These are phyloP conservation scores for Seiridium cupressi DNA, from an alignment of 2,329 filamentous ascomycete species.

Conservation along the genomic window DNA sequence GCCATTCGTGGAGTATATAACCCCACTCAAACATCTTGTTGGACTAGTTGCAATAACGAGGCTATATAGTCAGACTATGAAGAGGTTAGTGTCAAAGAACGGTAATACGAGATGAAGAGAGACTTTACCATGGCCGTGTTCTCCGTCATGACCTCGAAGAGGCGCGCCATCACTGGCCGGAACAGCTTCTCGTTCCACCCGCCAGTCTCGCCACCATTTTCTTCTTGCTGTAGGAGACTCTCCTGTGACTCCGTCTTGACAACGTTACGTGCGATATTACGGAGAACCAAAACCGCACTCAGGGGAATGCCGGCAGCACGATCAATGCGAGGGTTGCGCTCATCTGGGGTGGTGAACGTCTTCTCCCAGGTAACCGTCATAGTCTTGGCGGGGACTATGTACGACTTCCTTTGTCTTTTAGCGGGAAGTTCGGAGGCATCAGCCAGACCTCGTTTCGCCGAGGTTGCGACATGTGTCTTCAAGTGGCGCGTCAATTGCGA, in stretches of 20 bases:
- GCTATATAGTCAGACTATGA: slow-evolving; percentile 8
- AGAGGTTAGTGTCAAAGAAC: neutral
- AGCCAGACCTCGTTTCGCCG: slow-evolving; percentile 25
- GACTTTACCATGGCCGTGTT: slow-evolving; percentile 59
- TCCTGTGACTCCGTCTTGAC: slow-evolving; percentile 60
- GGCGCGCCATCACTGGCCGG: slow-evolving; percentile 59
- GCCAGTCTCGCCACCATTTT: slow-evolving; percentile 44
- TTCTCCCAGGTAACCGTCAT: slow-evolving; percentile 55
- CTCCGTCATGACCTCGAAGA: slow-evolving; percentile 70
- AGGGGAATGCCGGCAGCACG: slow-evolving; percentile 78
- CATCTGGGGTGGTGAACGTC: slow-evolving; percentile 55
- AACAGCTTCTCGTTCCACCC: slow-evolving; percentile 70
- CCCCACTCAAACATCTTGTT: neutral
- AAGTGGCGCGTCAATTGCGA: slow-evolving; percentile 61
- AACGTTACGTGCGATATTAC: slow-evolving; percentile 72
- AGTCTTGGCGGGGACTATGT: slow-evolving; percentile 55
- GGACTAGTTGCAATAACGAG: slow-evolving; percentile 9
- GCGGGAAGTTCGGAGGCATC: slow-evolving; percentile 22
- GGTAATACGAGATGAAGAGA: neutral
- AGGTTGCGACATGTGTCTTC: slow-evolving; percentile 62
- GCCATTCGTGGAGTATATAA: neutral
- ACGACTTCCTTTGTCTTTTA: slow-evolving; percentile 36
- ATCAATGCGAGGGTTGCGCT: slow-evolving; percentile 54
- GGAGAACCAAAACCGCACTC: slow-evolving; percentile 72
- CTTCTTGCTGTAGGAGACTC: slow-evolving; percentile 47